Percentiles rank a stretch among this genome's conserved stretches.
Conservation (phyloP, 1,284 basidiomycete species). For the Megacollybia platyphylla region DNA sequence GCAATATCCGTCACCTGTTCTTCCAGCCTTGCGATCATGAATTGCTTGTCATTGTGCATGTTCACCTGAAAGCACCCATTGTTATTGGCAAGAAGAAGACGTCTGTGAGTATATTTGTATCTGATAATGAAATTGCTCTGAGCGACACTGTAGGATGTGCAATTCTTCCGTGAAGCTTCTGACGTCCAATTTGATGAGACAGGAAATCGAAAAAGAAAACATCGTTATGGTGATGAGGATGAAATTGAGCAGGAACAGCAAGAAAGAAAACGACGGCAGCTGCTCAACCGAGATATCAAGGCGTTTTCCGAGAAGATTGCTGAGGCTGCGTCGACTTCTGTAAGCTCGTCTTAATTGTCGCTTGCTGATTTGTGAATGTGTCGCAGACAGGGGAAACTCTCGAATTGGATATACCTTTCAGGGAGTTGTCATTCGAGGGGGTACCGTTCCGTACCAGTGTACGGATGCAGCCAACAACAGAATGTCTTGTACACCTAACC, state of each 20-base stretch:
- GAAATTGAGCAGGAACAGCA: constrained; percentile 99
- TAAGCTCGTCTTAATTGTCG: constrained; percentile 19
- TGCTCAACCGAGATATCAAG: constrained; percentile 94
- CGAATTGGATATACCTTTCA: constrained; percentile 94
- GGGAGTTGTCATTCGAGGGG: constrained; percentile 94
- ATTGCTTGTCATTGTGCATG: constrained; percentile 87
- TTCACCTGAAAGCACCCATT: constrained; percentile 92
- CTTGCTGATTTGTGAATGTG: not conserved
- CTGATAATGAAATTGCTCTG: constrained; percentile 1
- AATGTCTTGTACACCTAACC: constrained; percentile 91
- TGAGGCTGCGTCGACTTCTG: constrained; percentile 68
- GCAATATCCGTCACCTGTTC: constrained; percentile 97
- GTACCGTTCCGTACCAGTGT: constrained; percentile 95
- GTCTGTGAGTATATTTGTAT: constrained; percentile 37
- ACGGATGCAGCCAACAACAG: constrained; percentile 90
- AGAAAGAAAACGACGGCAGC: constrained; percentile 80
- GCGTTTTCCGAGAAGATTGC: constrained; percentile 89
- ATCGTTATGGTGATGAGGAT: constrained; percentile 96
- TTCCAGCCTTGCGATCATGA: constrained; percentile 99
- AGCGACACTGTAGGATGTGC: constrained; percentile 60
- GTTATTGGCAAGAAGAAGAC: constrained; percentile 99
- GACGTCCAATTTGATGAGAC: constrained; percentile 99
- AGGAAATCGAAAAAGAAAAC: constrained; percentile 96
- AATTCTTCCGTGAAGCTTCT: constrained; percentile 97
- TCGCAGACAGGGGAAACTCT: constrained; percentile 67